Conservation (phyloP, 106 monocot species). For the Ottelia alismoides region DNA sequence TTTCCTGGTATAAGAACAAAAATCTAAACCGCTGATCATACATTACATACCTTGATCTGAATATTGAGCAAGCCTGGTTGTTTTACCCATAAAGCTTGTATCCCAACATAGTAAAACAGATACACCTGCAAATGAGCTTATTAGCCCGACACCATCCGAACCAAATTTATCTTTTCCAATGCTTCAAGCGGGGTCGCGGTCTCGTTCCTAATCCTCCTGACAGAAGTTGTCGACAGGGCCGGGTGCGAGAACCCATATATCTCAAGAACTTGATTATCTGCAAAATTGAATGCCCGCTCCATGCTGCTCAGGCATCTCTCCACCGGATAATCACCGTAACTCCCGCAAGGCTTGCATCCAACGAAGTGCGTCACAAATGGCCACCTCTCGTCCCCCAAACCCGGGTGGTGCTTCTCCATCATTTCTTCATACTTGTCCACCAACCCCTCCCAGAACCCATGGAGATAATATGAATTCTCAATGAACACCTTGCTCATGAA, state of each 20-base stretch:
- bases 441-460: slow-evolving; percentile 44
- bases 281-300: slow-evolving; percentile 68
- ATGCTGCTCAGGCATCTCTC: slow-evolving; percentile 45
- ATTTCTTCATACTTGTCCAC: slow-evolving; percentile 61
- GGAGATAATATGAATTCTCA: slow-evolving; percentile 41
- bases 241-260: slow-evolving; percentile 49
- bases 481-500: slow-evolving; percentile 32
- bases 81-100: no score
- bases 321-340: slow-evolving; percentile 48
- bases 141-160: no score
- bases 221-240: slow-evolving; percentile 27
- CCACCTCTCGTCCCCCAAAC: slow-evolving; percentile 49
- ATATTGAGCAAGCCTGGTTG: no score
- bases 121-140: no score
- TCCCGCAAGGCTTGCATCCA: slow-evolving; percentile 56
- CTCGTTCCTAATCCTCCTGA: slow-evolving; percentile 30
- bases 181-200: no score
- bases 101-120: no score
- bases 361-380: slow-evolving; percentile 61
- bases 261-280: slow-evolving; percentile 54
- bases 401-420: slow-evolving; percentile 56
- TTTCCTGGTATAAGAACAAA: no score
- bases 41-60: no score
- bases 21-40: no score
- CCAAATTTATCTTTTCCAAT: no score